These are phyloP conservation scores for Alternaria dauci DNA, from an alignment of 2,329 filamentous ascomycete genomes.

Conservation along the genomic window DNA sequence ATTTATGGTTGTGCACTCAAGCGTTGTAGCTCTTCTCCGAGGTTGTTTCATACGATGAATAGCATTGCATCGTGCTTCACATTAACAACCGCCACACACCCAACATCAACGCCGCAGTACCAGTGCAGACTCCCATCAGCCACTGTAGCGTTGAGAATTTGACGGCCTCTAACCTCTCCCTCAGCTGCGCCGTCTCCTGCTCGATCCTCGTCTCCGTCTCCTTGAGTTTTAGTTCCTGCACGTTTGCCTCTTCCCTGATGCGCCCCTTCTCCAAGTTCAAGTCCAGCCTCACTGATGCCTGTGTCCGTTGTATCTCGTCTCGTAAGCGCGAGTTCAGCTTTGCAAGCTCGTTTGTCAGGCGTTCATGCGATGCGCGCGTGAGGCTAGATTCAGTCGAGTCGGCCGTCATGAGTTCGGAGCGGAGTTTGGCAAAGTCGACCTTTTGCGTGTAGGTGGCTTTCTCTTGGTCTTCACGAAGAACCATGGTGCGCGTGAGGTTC, in stretches of 20 bases:
- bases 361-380: constrained; percentile 88
- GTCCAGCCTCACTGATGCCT: constrained; percentile 90
- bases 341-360: constrained; percentile 90
- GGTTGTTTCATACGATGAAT: background rate
- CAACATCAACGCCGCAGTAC: constrained; percentile 70
- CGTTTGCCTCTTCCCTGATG: constrained; percentile 94
- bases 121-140: constrained; percentile 82
- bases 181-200: constrained; percentile 86
- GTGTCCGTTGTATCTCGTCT: constrained; percentile 93
- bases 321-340: constrained; percentile 89
- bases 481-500: constrained; percentile 97
- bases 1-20: constrained; percentile 11
- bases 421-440: constrained; percentile 96
- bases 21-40: constrained; percentile 1
- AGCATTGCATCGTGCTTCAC: constrained; percentile 50
- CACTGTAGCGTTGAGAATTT: constrained; percentile 99
- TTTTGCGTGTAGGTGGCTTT: constrained; percentile 83
- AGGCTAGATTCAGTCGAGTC: constrained; percentile 91
- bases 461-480: constrained; percentile 90
- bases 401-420: constrained; percentile 89
- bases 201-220: constrained; percentile 99
- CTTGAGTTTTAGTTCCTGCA: constrained; percentile 97
- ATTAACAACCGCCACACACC: constrained; percentile 73
- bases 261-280: constrained; percentile 96
- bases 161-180: constrained; percentile 93